Conservation (phyloP, 78 protist genomes). For the Paulinella micropora region DNA sequence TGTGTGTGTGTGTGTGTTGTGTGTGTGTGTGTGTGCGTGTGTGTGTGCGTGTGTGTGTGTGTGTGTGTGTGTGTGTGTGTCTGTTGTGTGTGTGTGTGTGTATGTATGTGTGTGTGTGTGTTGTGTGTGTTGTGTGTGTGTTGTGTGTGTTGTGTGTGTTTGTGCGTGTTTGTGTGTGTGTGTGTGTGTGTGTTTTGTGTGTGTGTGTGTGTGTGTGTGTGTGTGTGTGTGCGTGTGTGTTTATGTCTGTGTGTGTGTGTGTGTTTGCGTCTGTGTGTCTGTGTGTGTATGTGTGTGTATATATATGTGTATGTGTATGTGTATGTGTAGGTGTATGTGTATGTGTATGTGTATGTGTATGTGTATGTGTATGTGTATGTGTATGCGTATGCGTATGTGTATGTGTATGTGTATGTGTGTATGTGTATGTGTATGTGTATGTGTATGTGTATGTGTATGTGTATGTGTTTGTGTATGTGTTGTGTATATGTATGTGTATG, state of each 20-base stretch:
- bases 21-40: no score
- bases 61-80: no score
- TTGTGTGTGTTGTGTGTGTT: background rate
- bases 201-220: background rate
- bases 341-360: background rate
- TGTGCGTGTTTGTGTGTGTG: background rate
- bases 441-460: background rate
- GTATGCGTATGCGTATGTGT: background rate
- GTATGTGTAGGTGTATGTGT: background rate
- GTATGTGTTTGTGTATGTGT: background rate
- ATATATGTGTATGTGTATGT: background rate
- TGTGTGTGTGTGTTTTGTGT: background rate
- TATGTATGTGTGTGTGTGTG: no score
- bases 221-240: background rate
- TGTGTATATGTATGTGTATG: background rate
- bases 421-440: background rate
- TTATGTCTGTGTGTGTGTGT: background rate
- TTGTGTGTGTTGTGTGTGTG: background rate
- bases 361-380: background rate
- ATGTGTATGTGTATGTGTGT: background rate
- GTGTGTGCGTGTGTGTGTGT: no score
- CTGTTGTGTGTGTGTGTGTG: no score
- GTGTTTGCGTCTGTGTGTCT: background rate
- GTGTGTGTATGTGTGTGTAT: background rate
- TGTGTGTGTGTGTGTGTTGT: no score